These are phyloP conservation scores for Bonia amplexicaulis DNA, from an alignment of 176 grass and related monocot genomes.

Conservation along the genomic window DNA sequence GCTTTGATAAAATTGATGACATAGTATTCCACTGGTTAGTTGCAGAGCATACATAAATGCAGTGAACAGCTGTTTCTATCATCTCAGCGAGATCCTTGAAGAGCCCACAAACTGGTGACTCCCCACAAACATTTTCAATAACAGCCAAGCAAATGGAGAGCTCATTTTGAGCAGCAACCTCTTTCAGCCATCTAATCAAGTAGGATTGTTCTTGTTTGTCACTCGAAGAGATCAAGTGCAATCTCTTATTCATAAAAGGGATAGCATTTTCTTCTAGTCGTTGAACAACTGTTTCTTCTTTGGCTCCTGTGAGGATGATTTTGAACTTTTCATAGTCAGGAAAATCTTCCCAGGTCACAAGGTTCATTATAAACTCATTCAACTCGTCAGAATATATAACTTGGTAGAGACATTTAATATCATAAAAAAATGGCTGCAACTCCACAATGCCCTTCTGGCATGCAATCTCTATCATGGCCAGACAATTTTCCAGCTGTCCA, in stretches of 20 bases:
- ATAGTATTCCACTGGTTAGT: slow-evolving; percentile 92
- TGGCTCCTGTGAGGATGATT: slow-evolving; percentile 77
- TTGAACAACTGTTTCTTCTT: slow-evolving; percentile 66
- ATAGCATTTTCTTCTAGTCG: slow-evolving; percentile 69
- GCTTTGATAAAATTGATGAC: slow-evolving; percentile 81
- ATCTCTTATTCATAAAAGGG: slow-evolving; percentile 73
- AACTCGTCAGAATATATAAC: slow-evolving; percentile 72
- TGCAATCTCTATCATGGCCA: slow-evolving; percentile 74
- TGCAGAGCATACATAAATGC: slow-evolving; percentile 72
- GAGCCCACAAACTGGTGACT: slow-evolving; percentile 62
- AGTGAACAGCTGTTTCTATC: slow-evolving; percentile 70
- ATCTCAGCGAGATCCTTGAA: slow-evolving; percentile 76
- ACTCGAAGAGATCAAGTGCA: slow-evolving; percentile 20
- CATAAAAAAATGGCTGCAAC: slow-evolving; percentile 62
- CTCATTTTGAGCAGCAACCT: slow-evolving; percentile 61
- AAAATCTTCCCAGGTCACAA: slow-evolving; percentile 67
- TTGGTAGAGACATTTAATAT: slow-evolving; percentile 69
- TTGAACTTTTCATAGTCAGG: slow-evolving; percentile 88
- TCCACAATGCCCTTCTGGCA: slow-evolving; percentile 67
- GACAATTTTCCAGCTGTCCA: slow-evolving; percentile 87
- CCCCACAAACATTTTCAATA: slow-evolving; percentile 81
- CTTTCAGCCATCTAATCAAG: slow-evolving; percentile 84
- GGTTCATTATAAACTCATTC: slow-evolving; percentile 67
- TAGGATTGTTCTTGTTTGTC: slow-evolving; percentile 51
- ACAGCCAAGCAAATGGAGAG: slow-evolving; percentile 68